These are phyloP conservation scores for Colletotrichum siamense DNA, from an alignment of 2,329 filamentous ascomycete species.

Conservation along the genomic window DNA sequence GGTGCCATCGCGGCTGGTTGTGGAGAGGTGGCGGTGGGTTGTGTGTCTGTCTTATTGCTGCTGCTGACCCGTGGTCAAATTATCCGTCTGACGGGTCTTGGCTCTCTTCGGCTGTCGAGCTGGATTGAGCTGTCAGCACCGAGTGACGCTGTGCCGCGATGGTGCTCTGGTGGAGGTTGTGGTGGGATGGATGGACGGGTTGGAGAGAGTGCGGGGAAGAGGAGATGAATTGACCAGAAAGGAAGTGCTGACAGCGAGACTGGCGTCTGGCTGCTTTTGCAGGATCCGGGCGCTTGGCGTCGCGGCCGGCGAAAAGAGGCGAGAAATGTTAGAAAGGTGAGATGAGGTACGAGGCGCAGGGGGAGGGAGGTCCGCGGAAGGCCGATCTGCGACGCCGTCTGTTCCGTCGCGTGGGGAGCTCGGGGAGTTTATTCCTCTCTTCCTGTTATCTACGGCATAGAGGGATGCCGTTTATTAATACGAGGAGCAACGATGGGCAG, in stretches of 20 bases:
- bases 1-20: not conserved
- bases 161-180: not conserved
- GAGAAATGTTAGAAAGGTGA: not conserved
- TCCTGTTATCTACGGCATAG: not conserved
- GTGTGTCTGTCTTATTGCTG: not conserved
- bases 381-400: constrained; percentile 16
- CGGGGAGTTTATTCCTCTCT: not conserved
- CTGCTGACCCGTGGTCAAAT: not conserved
- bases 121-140: not conserved
- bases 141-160: not conserved
- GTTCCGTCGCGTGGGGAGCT: not conserved
- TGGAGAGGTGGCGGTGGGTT: not conserved
- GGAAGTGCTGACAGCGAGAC: not conserved
- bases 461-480: not conserved
- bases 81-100: not conserved
- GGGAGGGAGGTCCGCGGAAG: not conserved
- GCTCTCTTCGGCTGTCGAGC: not conserved
- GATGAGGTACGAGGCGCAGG: not conserved
- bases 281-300: not conserved
- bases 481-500: not conserved
- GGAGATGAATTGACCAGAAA: not conserved
- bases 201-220: not conserved
- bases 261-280: not conserved
- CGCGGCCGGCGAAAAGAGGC: not conserved
- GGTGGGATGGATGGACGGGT: not conserved